Base-by-base conservation (phyloP, 768 basidiomycete genomes). In the Heimioporus sp. region DNA sequence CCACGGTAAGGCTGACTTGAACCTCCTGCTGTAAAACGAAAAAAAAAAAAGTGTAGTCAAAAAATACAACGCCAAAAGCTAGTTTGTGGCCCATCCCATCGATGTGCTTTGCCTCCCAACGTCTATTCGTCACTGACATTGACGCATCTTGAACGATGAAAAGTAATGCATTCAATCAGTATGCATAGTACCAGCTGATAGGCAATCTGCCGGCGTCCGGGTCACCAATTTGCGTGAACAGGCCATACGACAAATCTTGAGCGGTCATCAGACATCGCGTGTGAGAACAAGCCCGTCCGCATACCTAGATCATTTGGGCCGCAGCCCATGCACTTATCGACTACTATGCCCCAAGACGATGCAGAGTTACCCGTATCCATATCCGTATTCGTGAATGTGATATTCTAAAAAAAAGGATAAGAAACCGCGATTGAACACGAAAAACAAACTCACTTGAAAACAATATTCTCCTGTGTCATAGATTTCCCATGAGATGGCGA, bases 141-240 rank as follows among this genome's bases (percentile, higher is more conserved):
- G 30, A 45, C 15, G 40, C 51, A 43, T 49, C 35, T 60, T 40
- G 13, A 52, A 55, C 43, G 42, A 49, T 34, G 48, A 46, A 43
- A 43, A 38, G 15, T 8, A 37, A 31, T 41, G 35, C 17, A 30
- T 42, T 39, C 19, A 42, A 34, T 3, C 16, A 40, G n/a, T n/a
- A n/a, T n/a, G n/a, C n/a, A n/a, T 37, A 86, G 57, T 82, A 63
- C 87, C 87, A 89, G 3, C 65, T 64, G 54, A 88, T 72, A n/a
- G 61, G 50, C 34, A 88, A 63, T 37, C 75, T 75, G 31, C 87
- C 87, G 10, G 66, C 62, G 52, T 56, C 64, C 41, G 85, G 77
- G 5, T 60, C 24, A 16, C 68, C 79, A 42, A 90, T 62, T 52
- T 79, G 55, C 61, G 79, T 4, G 68, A 90, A 90, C 32, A 86